Base-by-base conservation (phyloP, 78 protist genomes). In the Fonticula alba region DNA sequence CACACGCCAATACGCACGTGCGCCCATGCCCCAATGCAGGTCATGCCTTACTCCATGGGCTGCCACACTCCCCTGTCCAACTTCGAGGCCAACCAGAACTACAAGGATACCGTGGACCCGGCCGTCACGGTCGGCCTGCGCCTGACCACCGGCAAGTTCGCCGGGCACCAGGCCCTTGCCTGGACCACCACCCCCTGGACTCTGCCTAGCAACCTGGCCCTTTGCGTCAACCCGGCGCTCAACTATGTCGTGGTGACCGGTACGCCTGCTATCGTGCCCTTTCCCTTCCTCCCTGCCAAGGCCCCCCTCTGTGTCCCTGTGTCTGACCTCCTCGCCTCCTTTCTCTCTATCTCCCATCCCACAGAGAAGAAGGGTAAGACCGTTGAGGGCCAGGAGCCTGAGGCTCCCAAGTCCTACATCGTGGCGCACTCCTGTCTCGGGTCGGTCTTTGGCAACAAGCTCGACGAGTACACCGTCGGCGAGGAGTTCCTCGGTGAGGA, bases 101-200 rank as follows among this genome's bases (percentile, higher is more conserved):
- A 94, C 83, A 74, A 80, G 65, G 88, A 87, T 13, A 93, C 83
- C 31, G 0, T 7, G 15, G 99, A 95, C 72, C 96, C 99, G 7
- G 73, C 90, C 26, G 61, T 49, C n/a, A 71, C 55, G 43, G 17
- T 3, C 17, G 3, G 43, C 43, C 51, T 72, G 55, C 41, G 13
- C 85, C 20, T 70, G 61, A 63, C 77, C 74, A 27, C 62, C 19
- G 74, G 63, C 14, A 77, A 69, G 24, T 82, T 72, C 19, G 54
- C 73, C 19, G 82, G 64, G 1, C 80, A 53, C 5, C 0, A 57
- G 0, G 36, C 92, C 20, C 57, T 94, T 13, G 99, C 97, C 22
- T 97, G 99, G 99, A 97, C 99, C 13, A 97, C 99, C 27, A 97
- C 99, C 2, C 99, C 99, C 29, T 97, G 99, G 98, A 94, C 98